A percentile compares a stretch with the other conserved stretches of the same genome.
These are phyloP conservation scores for Candida sp. DNA, from an alignment of 1,139 yeast genomes.

Conservation along the genomic window DNA sequence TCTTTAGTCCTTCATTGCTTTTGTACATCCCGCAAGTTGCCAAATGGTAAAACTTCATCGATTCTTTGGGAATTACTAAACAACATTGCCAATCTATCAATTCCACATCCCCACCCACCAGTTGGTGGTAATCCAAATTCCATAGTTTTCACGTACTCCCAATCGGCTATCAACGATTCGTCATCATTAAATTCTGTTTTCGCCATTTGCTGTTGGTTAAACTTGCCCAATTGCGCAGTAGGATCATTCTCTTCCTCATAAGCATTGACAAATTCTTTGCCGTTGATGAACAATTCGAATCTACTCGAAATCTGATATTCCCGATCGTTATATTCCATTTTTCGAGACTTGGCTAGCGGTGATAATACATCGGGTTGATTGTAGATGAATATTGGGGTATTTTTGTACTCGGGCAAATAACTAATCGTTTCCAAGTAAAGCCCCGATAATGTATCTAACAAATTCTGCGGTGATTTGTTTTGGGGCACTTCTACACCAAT, in stretches of 20 bases:
- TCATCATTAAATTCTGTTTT: constrained; percentile 49
- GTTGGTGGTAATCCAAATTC: constrained; percentile 97
- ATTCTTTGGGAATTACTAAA: constrained; percentile 64
- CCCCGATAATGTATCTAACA: constrained; percentile 66
- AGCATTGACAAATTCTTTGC: constrained; percentile 86
- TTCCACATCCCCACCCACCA: constrained; percentile 97
- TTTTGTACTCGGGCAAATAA: constrained; percentile 7
- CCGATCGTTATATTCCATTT: constrained; percentile 14
- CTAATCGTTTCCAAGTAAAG: constrained; percentile 64
- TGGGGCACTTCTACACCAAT: constrained; percentile 36
- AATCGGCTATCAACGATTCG: constrained; percentile 72
- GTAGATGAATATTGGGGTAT: constrained; percentile 65
- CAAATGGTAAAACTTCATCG: constrained; percentile 80
- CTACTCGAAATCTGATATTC: constrained; percentile 53
- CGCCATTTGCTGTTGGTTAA: constrained; percentile 50
- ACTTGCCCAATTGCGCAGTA: constrained; percentile 57
- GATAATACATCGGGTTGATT: constrained; percentile 87
- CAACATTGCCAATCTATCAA: constrained; percentile 85
- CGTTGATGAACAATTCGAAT: constrained; percentile 80
- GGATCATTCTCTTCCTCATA: constrained; percentile 98
- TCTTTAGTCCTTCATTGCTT: constrained; percentile 6
- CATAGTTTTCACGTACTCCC: constrained; percentile 67
- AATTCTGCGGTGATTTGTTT: constrained; percentile 46
- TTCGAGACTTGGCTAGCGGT: constrained; percentile 76
- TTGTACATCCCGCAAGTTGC: constrained; percentile 67